Percentiles rank a stretch among this genome's conserved stretches.
These are phyloP conservation scores for Xanthoparmelia taractica DNA, from an alignment of 495 filamentous ascomycete species.

Conservation along the genomic window DNA sequence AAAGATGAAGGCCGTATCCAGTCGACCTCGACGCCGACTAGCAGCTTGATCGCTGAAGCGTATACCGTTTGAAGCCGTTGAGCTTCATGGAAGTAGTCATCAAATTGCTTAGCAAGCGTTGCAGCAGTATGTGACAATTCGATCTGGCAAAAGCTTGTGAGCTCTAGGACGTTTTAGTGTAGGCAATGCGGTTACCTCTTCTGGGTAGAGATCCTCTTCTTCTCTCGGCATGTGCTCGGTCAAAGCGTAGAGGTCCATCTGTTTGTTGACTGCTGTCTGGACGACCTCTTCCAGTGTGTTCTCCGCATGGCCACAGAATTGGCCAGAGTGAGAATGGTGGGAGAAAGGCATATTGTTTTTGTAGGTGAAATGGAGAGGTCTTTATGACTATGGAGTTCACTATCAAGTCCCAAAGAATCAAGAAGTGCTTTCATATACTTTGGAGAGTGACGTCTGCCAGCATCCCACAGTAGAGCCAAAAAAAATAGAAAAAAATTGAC, in stretches of 20 bases:
- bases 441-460: too few species aligned
- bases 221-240: slow-evolving; percentile 96
- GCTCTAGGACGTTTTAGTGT: background rate
- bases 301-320: slow-evolving; percentile 91
- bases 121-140: slow-evolving; percentile 34
- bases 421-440: too few species aligned
- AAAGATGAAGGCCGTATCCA: slow-evolving; percentile 70
- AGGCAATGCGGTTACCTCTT: slow-evolving; percentile 56
- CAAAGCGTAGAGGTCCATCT: slow-evolving; percentile 74
- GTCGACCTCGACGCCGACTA: slow-evolving; percentile 88
- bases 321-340: slow-evolving; percentile 96
- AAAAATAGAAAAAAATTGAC: slow-evolving; percentile 11
- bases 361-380: too few species aligned
- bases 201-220: slow-evolving; percentile 75
- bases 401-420: too few species aligned
- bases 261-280: slow-evolving; percentile 64
- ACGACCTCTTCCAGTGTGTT: slow-evolving; percentile 78
- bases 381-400: too few species aligned
- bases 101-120: slow-evolving; percentile 49
- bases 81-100: slow-evolving; percentile 64
- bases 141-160: slow-evolving; percentile 28
- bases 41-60: slow-evolving; percentile 60
- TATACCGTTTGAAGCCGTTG: slow-evolving; percentile 63
- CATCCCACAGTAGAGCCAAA: background rate
- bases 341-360: slow-evolving; percentile 76